A percentile compares a stretch with the other conserved stretches of the same genome.
Conservation (phyloP, 2,329 filamentous ascomycete genomes). For the Aspergillus aculeatinus region DNA sequence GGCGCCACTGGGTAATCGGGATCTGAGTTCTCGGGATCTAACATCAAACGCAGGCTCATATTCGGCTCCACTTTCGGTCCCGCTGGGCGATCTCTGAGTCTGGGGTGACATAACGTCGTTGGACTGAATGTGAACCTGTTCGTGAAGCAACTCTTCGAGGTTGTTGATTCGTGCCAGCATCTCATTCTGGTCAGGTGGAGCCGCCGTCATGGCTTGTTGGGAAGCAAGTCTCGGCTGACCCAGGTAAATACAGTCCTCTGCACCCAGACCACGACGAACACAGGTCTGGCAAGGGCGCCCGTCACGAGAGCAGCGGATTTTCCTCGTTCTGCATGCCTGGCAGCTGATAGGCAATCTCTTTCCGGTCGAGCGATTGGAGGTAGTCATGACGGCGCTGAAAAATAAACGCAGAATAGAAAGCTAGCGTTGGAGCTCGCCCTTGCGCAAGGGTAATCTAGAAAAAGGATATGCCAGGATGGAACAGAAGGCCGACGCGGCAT, state of each 20-base stretch:
- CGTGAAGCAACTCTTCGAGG: conserved; percentile 37
- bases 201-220: conserved; percentile 23
- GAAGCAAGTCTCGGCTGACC: conserved; percentile 34
- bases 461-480: background rate
- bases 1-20: conserved; percentile 26
- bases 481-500: background rate
- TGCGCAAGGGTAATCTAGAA: background rate
- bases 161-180: conserved; percentile 37
- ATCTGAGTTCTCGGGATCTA: conserved; percentile 21
- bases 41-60: conserved; percentile 21
- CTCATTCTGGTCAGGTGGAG: conserved; percentile 30
- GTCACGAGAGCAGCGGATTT: conserved; percentile 43
- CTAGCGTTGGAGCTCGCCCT: background rate
- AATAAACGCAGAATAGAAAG: background rate
- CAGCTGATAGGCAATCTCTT: conserved; percentile 43
- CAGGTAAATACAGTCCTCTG: conserved; percentile 40
- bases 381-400: conserved; percentile 17
- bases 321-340: conserved; percentile 42
- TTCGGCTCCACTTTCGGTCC: conserved; percentile 28
- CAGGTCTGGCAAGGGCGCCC: conserved; percentile 42
- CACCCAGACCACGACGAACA: conserved; percentile 37
- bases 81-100: conserved; percentile 28
- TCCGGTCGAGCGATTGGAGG: conserved; percentile 28
- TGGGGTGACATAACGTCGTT: conserved; percentile 28
- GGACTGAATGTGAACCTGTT: conserved; percentile 27